phyloP scores from a whole-genome alignment of 176 grass and related monocot genomes.

The Carex pumila region DNA sequence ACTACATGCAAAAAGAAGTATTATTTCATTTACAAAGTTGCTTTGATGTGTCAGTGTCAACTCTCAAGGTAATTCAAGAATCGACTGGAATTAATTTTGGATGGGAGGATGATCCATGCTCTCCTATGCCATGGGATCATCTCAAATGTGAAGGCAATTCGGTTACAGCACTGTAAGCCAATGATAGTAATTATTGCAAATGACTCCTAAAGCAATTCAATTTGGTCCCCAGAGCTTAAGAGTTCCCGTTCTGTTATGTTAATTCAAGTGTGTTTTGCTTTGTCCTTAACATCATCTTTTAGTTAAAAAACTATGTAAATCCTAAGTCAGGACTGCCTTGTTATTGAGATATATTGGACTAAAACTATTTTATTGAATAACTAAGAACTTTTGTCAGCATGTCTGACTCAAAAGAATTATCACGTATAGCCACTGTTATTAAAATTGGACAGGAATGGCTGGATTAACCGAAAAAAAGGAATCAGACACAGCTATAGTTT shows the following conservation, averaged over 20 bases:
- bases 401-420: background rate
- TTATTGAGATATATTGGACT: background rate
- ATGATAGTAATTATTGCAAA: background rate
- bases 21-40: background rate
- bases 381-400: background rate
- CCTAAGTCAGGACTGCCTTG: background rate
- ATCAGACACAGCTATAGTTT: too few relatives aligned
- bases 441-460: too few relatives aligned
- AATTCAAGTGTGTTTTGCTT: background rate
- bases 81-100: slow-evolving; percentile 30
- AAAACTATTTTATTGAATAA: background rate
- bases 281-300: background rate
- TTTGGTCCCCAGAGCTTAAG: background rate
- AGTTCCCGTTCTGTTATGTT: background rate
- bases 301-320: background rate
- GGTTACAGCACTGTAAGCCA: slow-evolving; percentile 30
- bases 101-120: slow-evolving; percentile 39
- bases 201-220: background rate
- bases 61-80: slow-evolving; percentile 33
- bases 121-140: slow-evolving; percentile 29
- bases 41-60: slow-evolving; percentile 22
- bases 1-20: background rate
- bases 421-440: background rate
- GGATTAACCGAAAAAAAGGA: too few relatives aligned
- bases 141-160: slow-evolving; percentile 26